Evolutionary conservation across 768 basidiomycete species (phyloP), one percentile per base, ranked within the genome.

Genomic region (Auriscalpium orientale): DNA sequence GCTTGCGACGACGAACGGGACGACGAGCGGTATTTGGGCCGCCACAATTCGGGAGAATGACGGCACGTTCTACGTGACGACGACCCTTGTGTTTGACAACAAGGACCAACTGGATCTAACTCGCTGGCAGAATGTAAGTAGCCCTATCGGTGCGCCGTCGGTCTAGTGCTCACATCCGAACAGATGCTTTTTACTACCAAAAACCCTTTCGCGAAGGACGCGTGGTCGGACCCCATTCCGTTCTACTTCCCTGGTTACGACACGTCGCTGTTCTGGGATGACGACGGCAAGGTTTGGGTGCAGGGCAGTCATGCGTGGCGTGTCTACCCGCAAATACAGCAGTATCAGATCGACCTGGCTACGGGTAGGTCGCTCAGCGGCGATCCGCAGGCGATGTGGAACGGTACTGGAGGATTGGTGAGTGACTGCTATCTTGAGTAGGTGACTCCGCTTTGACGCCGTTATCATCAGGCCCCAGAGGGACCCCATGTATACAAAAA

Each of bases 161-260:
- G 15, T n/a, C n/a, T 8, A 44, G 9, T 10, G 40, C 9, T 48
- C 18, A 11, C 37, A 20, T 15, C 11, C 22, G n/a, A 15, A 4
- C 43, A 63, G 59, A n/a, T 60, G 12, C 54, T 61, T n/a, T 63
- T 58, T 46, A 51, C 40, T 10, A 58, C 56, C 22, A 46, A 21
- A n/a, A 57, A 65, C 36, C 61, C 58, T 15, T 60, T 33, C 49
- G 53, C 56, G 28, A 34, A 43, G n/a, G 49, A 35, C 44, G 59
- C 65, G 18, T 72, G 71, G 71, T 69, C 67, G 8, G 64, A 69
- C 50, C 64, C 71, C 3, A 60, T 65, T 28, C 70, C 69, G 51
- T 71, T 72, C 54, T 16, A 55, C n/a, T 71, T 71, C 51, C 61
- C 61, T 49, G 71, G 71, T 0, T 72, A 71, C 56, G 71, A 72